Conservation (phyloP, 1,284 basidiomycete genomes). For the Leccinum solheimii region DNA sequence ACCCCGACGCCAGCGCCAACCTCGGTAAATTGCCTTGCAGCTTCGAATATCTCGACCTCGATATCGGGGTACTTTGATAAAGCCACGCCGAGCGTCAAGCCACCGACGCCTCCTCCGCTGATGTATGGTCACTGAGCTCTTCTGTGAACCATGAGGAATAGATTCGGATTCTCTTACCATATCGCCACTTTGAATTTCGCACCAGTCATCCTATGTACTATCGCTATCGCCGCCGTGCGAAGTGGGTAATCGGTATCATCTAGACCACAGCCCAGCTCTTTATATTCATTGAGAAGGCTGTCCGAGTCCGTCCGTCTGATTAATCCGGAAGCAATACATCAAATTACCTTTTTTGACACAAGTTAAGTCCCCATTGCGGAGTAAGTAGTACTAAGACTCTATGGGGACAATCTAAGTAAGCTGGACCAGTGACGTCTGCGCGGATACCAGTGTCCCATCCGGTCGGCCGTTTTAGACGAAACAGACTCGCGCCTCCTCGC, state of each 20-base stretch:
- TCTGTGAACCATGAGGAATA: background rate
- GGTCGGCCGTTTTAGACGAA: background rate
- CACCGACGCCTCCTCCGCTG: constrained; percentile 57
- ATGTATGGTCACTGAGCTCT: background rate
- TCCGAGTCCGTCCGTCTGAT: background rate
- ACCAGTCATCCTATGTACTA: constrained; percentile 13
- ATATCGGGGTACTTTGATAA: constrained; percentile 51
- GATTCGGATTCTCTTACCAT: constrained; percentile 21
- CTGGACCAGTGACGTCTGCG: background rate
- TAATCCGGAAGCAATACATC: background rate
- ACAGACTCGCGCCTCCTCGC: no score
- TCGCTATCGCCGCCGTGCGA: background rate
- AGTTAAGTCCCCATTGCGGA: background rate
- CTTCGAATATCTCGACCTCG: constrained; percentile 55
- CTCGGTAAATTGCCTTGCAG: constrained; percentile 46
- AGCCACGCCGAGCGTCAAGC: constrained; percentile 44
- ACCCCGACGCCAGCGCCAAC: constrained; percentile 59
- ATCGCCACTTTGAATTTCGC: constrained; percentile 34
- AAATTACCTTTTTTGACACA: background rate
- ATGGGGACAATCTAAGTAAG: background rate
- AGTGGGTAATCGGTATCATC: background rate
- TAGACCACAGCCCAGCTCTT: background rate
- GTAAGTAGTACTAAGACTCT: background rate
- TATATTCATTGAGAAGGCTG: background rate
- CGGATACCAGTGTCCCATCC: no score